These are phyloP conservation scores for Fusarium sp. DNA, from an alignment of 2,329 filamentous ascomycete species.

Conservation along the genomic window DNA sequence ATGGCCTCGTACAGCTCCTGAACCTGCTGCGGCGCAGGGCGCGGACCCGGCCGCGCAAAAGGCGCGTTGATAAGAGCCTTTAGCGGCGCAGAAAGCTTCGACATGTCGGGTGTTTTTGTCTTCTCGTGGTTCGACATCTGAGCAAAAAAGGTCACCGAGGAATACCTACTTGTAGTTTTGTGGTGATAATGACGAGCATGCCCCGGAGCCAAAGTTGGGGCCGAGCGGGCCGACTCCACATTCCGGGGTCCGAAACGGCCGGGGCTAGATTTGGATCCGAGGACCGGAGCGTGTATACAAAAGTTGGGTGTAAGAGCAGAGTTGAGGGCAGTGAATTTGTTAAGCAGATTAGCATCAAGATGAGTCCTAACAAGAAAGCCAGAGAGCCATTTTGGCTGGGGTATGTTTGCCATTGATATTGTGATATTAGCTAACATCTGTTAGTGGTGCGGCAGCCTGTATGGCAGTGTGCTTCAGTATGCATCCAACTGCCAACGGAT, in stretches of 20 bases:
- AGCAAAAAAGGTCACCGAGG: slow-evolving; percentile 14
- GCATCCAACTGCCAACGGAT: slow-evolving; percentile 18
- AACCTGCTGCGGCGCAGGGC: slow-evolving; percentile 72
- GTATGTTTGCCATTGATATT: slow-evolving; percentile 41
- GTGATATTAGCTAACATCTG: slow-evolving; percentile 3
- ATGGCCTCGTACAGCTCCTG: slow-evolving; percentile 72
- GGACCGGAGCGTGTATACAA: slow-evolving; percentile 16
- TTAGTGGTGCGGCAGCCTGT: slow-evolving; percentile 56
- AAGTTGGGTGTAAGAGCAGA: not conserved
- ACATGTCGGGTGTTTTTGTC: slow-evolving; percentile 61
- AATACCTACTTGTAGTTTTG: slow-evolving; percentile 20
- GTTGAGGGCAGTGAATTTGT: no score
- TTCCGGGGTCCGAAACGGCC: slow-evolving; percentile 30
- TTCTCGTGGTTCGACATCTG: slow-evolving; percentile 36
- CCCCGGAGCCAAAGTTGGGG: slow-evolving; percentile 37
- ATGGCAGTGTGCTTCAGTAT: slow-evolving; percentile 60
- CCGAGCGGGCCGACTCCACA: slow-evolving; percentile 32
- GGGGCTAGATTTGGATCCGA: slow-evolving; percentile 37
- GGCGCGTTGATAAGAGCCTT: slow-evolving; percentile 80
- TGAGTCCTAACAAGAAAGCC: slow-evolving; percentile 34
- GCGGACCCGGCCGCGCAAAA: slow-evolving; percentile 72
- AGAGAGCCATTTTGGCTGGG: slow-evolving; percentile 59
- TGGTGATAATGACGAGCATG: slow-evolving; percentile 20
- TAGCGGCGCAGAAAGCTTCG: slow-evolving; percentile 76
- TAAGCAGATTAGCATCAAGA: slow-evolving; percentile 4